These are phyloP conservation scores for Schizophyllum amplum DNA, from an alignment of 1,284 basidiomycete species.

Conservation along the genomic window DNA sequence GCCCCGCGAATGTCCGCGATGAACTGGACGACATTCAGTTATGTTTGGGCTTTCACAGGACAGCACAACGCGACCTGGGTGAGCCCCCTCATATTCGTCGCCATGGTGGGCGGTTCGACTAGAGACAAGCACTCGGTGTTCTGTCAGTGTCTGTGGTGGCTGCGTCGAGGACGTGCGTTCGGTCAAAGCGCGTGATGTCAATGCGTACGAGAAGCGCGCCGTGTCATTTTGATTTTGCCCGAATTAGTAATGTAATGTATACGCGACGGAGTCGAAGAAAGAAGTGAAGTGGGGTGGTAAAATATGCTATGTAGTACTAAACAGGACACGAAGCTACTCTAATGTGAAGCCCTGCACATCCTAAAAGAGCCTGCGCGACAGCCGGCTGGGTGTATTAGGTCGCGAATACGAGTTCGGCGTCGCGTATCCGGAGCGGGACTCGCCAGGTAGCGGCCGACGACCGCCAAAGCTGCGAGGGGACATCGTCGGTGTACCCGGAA, in stretches of 20 bases:
- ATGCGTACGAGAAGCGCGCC: no score
- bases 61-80: slow-evolving; percentile 58
- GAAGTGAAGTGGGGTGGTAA: background rate
- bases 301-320: slow-evolving; percentile 7
- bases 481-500: slow-evolving; percentile 51
- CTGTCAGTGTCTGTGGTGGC: background rate
- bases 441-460: background rate
- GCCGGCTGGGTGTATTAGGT: slow-evolving; percentile 57
- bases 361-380: slow-evolving; percentile 18
- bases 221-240: background rate
- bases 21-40: slow-evolving; percentile 50
- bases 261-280: background rate
- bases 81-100: slow-evolving; percentile 81
- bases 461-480: slow-evolving; percentile 9
- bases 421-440: slow-evolving; percentile 38
- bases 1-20: slow-evolving; percentile 97
- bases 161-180: background rate
- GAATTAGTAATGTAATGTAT: background rate
- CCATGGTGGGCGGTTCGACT: slow-evolving; percentile 42
- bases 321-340: slow-evolving; percentile 12
- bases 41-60: slow-evolving; percentile 4
- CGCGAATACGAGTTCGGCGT: slow-evolving; percentile 54
- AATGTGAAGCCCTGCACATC: slow-evolving; percentile 1
- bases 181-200: no score
- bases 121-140: background rate